Base-by-base conservation (phyloP, 1,284 basidiomycete genomes). In the Apiotrichum siamense region DNA sequence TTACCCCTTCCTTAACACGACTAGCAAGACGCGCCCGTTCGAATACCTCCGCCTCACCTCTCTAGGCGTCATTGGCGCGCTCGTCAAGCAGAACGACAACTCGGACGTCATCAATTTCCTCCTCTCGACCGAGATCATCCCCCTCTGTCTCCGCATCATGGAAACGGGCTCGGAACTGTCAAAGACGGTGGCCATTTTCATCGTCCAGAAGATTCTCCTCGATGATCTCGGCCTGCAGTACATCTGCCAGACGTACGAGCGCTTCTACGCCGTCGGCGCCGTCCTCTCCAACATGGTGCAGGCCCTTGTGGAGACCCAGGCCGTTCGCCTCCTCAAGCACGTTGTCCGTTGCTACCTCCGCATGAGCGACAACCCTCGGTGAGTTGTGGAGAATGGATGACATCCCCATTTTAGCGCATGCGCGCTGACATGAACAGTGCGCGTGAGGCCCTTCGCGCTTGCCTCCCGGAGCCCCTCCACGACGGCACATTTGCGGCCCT, bases 1-100 rank as follows among this genome's bases (percentile, higher is more conserved):
- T 64, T 99, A 99, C 76, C 96, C 96, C 10, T 99, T 99, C 78
- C 80, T 99, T 62, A 98, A 99, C 76, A 99, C 96, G 15, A 98
- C 93, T 4, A 93, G 89, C 58, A 99, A 98, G 80, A 98, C 94
- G 15, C 83, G 96, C 13, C 96, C 96, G 3, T 99, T 99, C 69
- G 96, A 99, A 77, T 99, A 98, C 75, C 83, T 99, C 44, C 86
- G 96, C 33, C 82, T 99, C 47, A 99, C 96, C 3, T 97, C 92
- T 37, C 82, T 99, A 21, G 96, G 96, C 31, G 96, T 99, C 50
- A 98, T 98, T 60, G 96, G 96, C 39, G 96, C 96, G 12, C 82
- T 99, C 49, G 96, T 99, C 69, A 99, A 99, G 86, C 92, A 97
- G 87, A 97, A 97, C 72, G 96, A 99, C 77, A 98, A 98, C 76